phyloP scores from a whole-genome alignment of 176 grass and related monocot genomes.

The sorghum (Sorghum bicolor) region DNA sequence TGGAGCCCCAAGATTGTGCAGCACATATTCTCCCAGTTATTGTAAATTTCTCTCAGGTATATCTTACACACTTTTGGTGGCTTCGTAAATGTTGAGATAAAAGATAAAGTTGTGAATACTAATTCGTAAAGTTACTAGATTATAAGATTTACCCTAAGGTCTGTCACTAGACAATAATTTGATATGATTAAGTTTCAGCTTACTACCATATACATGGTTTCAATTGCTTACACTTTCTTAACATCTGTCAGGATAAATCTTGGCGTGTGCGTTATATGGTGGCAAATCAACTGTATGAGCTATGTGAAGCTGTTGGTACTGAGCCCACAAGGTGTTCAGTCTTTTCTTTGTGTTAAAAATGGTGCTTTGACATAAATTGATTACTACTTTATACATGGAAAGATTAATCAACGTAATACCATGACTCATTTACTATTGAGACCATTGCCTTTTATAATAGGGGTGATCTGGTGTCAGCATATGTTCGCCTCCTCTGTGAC shows the following conservation, averaged over 20 bases:
- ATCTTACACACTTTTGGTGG: neutral
- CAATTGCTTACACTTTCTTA: neutral
- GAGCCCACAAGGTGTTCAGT: conserved; percentile 69
- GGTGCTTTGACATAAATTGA: neutral
- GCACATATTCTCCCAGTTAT: conserved; percentile 78
- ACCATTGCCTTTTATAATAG: conserved; percentile 34
- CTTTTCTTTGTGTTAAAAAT: neutral
- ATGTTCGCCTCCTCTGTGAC: conserved; percentile 92
- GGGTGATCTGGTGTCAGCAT: conserved; percentile 74
- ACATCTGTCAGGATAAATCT: conserved; percentile 75
- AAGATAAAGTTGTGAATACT: neutral
- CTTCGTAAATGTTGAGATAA: neutral
- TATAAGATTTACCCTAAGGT: neutral
- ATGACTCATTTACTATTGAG: neutral
- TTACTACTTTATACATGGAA: neutral
- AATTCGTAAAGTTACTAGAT: neutral
- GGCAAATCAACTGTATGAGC: conserved; percentile 90
- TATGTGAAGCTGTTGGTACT: conserved; percentile 86
- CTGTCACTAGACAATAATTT: neutral
- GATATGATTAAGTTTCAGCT: neutral
- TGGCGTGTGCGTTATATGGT: conserved; percentile 99
- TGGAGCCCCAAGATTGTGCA: conserved; percentile 76
- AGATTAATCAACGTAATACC: neutral
- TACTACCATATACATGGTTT: neutral
- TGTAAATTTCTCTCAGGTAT: conserved; percentile 77